Evolutionary conservation across 2,329 filamentous ascomycete species (phyloP), one percentile per base, ranked within the genome.

Genomic region (Fusarium stilboides): DNA sequence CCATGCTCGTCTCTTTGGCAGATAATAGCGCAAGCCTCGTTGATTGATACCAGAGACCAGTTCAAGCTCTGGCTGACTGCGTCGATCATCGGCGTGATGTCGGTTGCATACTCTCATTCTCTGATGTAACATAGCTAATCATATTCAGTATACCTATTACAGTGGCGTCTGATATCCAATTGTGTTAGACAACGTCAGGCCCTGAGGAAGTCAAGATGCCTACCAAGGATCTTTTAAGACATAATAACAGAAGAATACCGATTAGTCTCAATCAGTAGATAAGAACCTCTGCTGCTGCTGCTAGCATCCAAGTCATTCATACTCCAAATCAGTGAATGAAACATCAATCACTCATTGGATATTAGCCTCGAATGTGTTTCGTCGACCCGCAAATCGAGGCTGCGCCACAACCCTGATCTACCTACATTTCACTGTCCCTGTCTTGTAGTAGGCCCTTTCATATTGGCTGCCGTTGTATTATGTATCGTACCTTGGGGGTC

Each of bases 351-450:
- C 45, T 33, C 22, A 42, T 33, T 49, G n/a, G 42, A 26, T 42
- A 22, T 31, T 24, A 24, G 13, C 45, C 51, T 63, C 40, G 42
- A 50, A 58, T 43, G 53, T 64, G 46, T 37, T 47, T 47, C 39
- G 26, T 33, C 24, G 15, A 19, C 43, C 22, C 47, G 44, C 20
- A 51, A 46, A 22, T 19, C 62, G 33, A 49, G 36, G 40, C 40
- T 62, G 46, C 40, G 62, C 62, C 57, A 65, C 62, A 62, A 31
- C 42, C 50, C 51, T 52, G 57, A 66, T 67, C 62, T 47, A 33
- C 46, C 10, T 54, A 17, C 36, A 52, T 46, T 34, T 44, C 40
- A 6, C 40, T 26, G 14, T 22, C 13, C 17, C 40, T 13, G 39
- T 20, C 40, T 42, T 36, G 24, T 52, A 36, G 36, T 53, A 37